These are phyloP conservation scores for Suillus occidentalis DNA, from an alignment of 768 basidiomycete genomes.

Conservation along the genomic window DNA sequence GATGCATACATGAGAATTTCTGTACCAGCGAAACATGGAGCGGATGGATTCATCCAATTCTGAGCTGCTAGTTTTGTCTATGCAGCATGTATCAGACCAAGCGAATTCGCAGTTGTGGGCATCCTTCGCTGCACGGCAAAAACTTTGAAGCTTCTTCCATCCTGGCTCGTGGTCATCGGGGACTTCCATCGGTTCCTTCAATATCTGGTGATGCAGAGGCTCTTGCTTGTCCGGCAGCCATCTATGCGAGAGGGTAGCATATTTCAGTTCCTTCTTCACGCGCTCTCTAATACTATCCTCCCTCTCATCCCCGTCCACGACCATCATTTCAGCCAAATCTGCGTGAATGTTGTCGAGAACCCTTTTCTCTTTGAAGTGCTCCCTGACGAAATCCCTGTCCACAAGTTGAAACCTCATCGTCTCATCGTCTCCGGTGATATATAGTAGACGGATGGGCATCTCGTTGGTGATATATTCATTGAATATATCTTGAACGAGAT, in stretches of 20 bases:
- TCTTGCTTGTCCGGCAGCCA: conserved; percentile 1
- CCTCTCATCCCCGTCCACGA: conserved; percentile 1
- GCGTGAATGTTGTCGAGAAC: background rate
- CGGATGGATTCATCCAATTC: conserved; percentile 21
- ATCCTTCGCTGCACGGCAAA: conserved; percentile 4
- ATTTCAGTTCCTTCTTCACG: conserved; percentile 5
- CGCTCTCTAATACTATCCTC: background rate
- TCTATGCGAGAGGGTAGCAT: conserved; percentile 10
- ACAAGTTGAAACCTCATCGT: background rate
- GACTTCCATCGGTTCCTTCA: background rate
- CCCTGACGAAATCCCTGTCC: background rate
- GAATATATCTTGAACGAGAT: background rate
- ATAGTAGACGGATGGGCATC: conserved; percentile 4
- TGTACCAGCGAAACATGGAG: conserved; percentile 24
- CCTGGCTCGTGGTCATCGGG: background rate
- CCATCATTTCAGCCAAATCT: background rate
- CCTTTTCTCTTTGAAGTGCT: background rate
- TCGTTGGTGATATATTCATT: background rate
- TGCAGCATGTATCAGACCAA: conserved; percentile 19
- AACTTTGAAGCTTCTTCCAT: conserved; percentile 3
- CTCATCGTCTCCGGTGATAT: background rate
- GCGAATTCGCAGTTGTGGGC: conserved; percentile 6
- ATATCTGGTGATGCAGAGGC: background rate
- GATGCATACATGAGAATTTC: conserved; percentile 15
- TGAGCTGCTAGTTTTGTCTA: conserved; percentile 20